Base-by-base conservation (phyloP, 2,329 filamentous ascomycete genomes). In the Fusarium xylarioides region DNA sequence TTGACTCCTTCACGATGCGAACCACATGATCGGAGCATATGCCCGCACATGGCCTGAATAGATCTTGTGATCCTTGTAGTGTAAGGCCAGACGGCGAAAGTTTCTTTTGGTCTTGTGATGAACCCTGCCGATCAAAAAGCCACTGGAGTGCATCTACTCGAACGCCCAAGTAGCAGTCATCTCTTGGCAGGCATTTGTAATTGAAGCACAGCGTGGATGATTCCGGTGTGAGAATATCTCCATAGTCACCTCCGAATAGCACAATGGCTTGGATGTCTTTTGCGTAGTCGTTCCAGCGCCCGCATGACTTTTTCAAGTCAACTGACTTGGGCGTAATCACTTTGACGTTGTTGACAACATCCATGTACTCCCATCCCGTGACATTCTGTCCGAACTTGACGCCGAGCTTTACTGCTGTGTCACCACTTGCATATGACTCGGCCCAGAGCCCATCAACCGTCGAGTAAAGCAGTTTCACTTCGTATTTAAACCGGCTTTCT, bases 101-200 rank as follows among this genome's bases (percentile, higher is more conserved):
- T 12, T 9, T 44, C n/a, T 12, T 44, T 12, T 44, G 42, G n/a
- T 44, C 42, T 44, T 44, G n/a, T 8, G n/a, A 44, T 12, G 42
- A 44, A 1, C 42, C 42, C 42, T 44, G 42, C 1, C 42, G 42
- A 18, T 26, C n/a, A 26, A 18, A 44, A 18, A 44, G 42, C 42
- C 0, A 4, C 7, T 44, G 11, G 11, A 44, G 42, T 1, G 16
- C 7, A 26, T 1, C 7, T 3, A 3, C 3, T 9, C 42, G 42
- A 44, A 44, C 11, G 0, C 16, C 42, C 42, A 44, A 26, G 42
- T 44, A 44, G 11, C 42, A 26, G 16, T 44, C n/a, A 26, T 44
- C 16, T 44, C 42, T 2, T 9, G 42, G 42, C 11, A 44, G 11
- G 15, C 0, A 12, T 9, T 44, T 4, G n/a, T 44, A 44, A 44